Percentiles rank a stretch among this genome's conserved stretches.
These are phyloP conservation scores for Amaranthus cruentus DNA, from an alignment of 148 eudicot species.

Conservation along the genomic window DNA sequence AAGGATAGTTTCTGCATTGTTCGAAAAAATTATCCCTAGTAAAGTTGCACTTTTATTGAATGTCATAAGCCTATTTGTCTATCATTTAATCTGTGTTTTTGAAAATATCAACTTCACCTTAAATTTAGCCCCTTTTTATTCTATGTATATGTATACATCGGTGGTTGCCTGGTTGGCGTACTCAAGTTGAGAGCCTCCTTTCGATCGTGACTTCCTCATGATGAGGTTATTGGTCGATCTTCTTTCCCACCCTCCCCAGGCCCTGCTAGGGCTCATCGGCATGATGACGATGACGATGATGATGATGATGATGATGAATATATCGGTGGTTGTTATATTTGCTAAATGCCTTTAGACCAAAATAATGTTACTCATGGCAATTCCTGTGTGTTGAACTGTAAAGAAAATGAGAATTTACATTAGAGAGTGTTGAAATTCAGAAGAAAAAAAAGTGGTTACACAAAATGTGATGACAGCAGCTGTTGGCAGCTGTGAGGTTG, in stretches of 20 bases:
- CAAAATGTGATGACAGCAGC: not conserved
- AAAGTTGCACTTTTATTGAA: not conserved
- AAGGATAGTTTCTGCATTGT: not conserved
- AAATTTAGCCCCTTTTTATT: not conserved
- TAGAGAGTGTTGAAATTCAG: slow-evolving; percentile 7
- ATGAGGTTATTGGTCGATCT: too few relatives aligned
- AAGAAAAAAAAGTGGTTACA: not conserved
- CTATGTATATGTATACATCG: not conserved
- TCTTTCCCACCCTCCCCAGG: too few relatives aligned
- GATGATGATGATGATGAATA: too few relatives aligned
- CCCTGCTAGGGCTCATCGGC: too few relatives aligned
- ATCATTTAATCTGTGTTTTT: not conserved
- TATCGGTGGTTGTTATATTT: not conserved
- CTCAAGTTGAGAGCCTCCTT: too few relatives aligned
- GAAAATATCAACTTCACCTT: not conserved
- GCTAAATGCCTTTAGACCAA: slow-evolving; percentile 2
- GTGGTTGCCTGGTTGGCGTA: too few relatives aligned
- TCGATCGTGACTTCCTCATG: too few relatives aligned
- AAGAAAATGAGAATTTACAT: not conserved
- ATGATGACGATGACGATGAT: too few relatives aligned
- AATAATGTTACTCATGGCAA: not conserved
- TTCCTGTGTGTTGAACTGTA: not conserved
- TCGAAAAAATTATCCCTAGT: not conserved
- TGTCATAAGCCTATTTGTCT: not conserved
- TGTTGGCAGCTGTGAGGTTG: slow-evolving; percentile 15